phyloP scores from a whole-genome alignment of 73 alveolate species.

The Tetrahymena thermophila region DNA sequence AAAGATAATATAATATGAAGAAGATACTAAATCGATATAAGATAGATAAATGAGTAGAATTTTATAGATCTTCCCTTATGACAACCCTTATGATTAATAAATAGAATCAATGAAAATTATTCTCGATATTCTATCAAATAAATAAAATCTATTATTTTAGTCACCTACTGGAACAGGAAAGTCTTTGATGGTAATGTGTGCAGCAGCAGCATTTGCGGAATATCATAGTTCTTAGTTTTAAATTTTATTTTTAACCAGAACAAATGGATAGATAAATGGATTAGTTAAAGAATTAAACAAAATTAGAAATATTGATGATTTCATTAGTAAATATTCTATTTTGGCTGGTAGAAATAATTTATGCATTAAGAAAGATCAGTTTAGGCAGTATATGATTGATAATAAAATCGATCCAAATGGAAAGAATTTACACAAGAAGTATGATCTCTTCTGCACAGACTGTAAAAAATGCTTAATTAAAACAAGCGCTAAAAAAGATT shows the following conservation, averaged over 20 bases:
- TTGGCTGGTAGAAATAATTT: background rate
- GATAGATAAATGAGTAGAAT: background rate
- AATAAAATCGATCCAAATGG: background rate
- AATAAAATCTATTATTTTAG: background rate
- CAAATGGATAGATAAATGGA: background rate
- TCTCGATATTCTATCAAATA: background rate
- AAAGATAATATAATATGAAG: background rate
- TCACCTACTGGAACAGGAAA: background rate
- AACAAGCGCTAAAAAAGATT: background rate
- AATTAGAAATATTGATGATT: background rate
- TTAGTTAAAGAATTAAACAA: background rate
- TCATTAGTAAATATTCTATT: background rate
- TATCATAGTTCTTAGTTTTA: background rate
- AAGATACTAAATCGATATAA: background rate
- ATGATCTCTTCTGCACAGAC: background rate
- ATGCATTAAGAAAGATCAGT: background rate
- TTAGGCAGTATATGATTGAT: background rate
- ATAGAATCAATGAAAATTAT: background rate
- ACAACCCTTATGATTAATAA: background rate
- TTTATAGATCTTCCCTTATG: background rate
- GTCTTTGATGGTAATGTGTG: background rate
- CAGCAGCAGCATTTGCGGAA: background rate
- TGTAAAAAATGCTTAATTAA: background rate
- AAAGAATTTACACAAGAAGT: background rate
- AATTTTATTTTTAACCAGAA: background rate